Conservation (phyloP, 768 basidiomycete genomes). For the Agrocybe chaxingu region DNA sequence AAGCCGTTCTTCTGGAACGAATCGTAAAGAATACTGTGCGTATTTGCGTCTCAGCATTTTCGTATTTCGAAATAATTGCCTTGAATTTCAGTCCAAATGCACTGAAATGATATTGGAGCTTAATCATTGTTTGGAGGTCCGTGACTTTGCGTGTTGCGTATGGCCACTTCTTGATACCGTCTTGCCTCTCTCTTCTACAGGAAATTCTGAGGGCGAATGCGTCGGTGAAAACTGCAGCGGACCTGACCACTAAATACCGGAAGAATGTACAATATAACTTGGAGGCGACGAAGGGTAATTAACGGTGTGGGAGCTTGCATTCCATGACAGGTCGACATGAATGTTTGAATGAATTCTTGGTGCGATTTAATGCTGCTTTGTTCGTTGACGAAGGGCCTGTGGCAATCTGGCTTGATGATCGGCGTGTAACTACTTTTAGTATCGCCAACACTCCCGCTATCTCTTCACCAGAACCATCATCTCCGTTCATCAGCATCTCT, state of each 20-base stretch:
- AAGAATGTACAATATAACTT: slow-evolving; percentile 94
- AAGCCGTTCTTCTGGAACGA: slow-evolving; percentile 85
- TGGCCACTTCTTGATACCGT: not conserved
- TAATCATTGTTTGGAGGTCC: slow-evolving; percentile 83
- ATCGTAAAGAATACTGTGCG: slow-evolving; percentile 87
- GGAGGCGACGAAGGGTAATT: slow-evolving; percentile 58
- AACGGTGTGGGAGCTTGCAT: not conserved
- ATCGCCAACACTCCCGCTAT: not conserved
- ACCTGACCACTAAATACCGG: slow-evolving; percentile 82
- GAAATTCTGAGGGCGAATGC: slow-evolving; percentile 79
- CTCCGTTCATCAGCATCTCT: not conserved
- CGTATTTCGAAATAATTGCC: slow-evolving; percentile 2
- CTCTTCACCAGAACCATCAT: not conserved
- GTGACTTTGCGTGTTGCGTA: slow-evolving; percentile 12
- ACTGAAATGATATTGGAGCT: slow-evolving; percentile 88
- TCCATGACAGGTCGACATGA: no score
- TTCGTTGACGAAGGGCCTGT: no score
- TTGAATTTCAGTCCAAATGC: slow-evolving; percentile 70
- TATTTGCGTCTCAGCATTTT: slow-evolving; percentile 10
- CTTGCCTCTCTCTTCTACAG: slow-evolving; percentile 31
- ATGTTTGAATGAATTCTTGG: no score
- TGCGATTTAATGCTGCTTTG: no score
- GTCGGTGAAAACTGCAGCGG: slow-evolving; percentile 75
- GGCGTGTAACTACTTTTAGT: not conserved
- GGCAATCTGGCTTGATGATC: no score